Evolutionary conservation across 139 green algal genomes (phyloP), one percentile per base, ranked within the genome.

Genomic region (Coelastrella sp.): DNA sequence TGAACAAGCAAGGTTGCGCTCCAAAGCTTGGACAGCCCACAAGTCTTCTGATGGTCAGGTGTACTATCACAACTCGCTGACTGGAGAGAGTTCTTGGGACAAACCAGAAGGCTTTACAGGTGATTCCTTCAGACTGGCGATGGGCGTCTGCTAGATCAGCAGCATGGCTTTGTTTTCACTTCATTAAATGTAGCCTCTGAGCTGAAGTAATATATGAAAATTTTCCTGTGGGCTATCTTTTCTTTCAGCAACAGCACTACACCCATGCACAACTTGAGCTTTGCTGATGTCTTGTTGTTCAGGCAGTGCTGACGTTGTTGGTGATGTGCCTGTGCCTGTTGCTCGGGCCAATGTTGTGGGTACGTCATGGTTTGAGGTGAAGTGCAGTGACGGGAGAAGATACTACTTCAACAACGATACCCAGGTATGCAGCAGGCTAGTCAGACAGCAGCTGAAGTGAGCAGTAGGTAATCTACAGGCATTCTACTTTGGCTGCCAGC

Each of bases 311-410:
- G 2, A 9, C 8, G 85, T 89, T 66, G 60, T 32, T 64, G 53
- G 11, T 3, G 88, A 84, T 60, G 63, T 32, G 23, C 86, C 68
- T 21, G 81, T 79, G 48, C 68, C 82, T 40, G 66, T 86, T 45
- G 76, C 87, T 3, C 73, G 69, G 32, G 75, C 66, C 6, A 50
- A 76, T 21, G 87, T 98, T 21, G 41, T 75, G 5, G 92, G 90
- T 51, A 98, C 93, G 0, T 81, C 90, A 2, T 98, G 96, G 96
- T 88, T 87, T 37, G 91, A 98, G 85, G 96, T 98, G 67, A 90
- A 80, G 68, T 97, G 92, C 81, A 74, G 92, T 13, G 92, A 96
- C 41, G 93, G 92, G 13, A 86, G 92, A 34, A 90, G 89, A 15
- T 98, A 98, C 63, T 98, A 92, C 81, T 94, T 94, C 91, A 91